A percentile compares a stretch with the other conserved stretches of the same genome.
These are phyloP conservation scores for Crithidia sp. DNA, from an alignment of 208 protist species.

Conservation along the genomic window DNA sequence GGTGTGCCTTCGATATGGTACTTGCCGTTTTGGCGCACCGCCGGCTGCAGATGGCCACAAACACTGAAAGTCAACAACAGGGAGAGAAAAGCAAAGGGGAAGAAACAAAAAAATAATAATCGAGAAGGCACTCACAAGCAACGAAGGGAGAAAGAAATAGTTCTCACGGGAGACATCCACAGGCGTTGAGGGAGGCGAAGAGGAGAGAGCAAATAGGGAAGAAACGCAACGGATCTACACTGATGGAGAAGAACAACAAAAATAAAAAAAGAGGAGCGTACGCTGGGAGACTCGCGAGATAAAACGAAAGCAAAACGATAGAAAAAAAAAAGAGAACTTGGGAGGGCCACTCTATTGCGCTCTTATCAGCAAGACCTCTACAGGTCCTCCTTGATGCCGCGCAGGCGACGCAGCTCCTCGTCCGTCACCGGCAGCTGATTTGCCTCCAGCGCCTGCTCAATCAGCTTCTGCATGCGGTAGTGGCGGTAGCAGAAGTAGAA, in stretches of 20 bases:
- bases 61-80: too few species aligned
- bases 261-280: not conserved
- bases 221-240: conserved; percentile 15
- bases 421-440: conserved; percentile 81
- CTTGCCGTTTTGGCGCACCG: too few species aligned
- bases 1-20: too few species aligned
- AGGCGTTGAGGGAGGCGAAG: not conserved
- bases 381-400: conserved; percentile 38
- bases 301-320: not conserved
- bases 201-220: not conserved
- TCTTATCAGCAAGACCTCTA: conserved; percentile 8
- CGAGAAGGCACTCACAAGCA: not conserved
- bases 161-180: not conserved
- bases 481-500: conserved; percentile 90
- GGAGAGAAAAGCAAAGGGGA: not conserved
- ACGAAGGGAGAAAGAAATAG: not conserved
- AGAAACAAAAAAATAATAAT: not conserved
- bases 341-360: not conserved
- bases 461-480: conserved; percentile 80
- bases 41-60: too few species aligned
- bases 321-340: not conserved
- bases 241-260: conserved; percentile 5
- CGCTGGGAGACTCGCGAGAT: too few species aligned
- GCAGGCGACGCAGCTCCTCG: conserved; percentile 73
- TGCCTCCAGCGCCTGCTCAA: conserved; percentile 73